phyloP scores from a whole-genome alignment of 345 rosid species.

The Corchorus capsularis region DNA sequence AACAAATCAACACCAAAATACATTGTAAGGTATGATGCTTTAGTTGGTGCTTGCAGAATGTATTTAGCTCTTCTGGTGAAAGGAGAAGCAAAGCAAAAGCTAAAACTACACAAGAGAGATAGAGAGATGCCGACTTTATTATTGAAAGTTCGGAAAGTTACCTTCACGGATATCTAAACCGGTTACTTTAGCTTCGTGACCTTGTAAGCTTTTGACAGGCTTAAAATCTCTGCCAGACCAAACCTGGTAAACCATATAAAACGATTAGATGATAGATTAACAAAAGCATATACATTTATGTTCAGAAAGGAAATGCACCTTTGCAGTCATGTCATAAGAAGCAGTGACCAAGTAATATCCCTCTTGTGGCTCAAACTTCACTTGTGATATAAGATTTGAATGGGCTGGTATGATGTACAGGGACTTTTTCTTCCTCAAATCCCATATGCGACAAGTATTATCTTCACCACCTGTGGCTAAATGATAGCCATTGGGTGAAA shows the following conservation, averaged over 20 bases:
- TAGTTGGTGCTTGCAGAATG: not conserved
- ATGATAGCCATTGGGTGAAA: conserved; percentile 98
- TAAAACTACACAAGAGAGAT: not conserved
- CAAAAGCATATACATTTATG: conserved; percentile 11
- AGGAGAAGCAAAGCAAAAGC: not conserved
- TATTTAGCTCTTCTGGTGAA: not conserved
- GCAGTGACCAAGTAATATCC: conserved; percentile 89
- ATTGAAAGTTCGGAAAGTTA: conserved; percentile 23
- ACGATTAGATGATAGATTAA: conserved; percentile 19
- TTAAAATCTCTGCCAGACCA: conserved; percentile 94
- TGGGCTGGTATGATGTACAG: conserved; percentile 90
- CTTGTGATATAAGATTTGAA: conserved; percentile 86
- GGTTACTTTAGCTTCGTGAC: conserved; percentile 83
- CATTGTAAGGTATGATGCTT: not conserved
- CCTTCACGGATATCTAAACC: conserved; percentile 66
- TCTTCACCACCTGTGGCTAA: conserved; percentile 96
- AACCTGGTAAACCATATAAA: conserved; percentile 47
- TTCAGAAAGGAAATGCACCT: conserved; percentile 47
- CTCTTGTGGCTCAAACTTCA: conserved; percentile 95
- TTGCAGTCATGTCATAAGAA: conserved; percentile 91
- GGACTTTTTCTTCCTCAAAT: conserved; percentile 84
- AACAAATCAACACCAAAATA: not conserved
- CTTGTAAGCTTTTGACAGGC: conserved; percentile 73
- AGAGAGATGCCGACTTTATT: not conserved
- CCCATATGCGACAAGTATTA: conserved; percentile 95